Evolutionary conservation across 176 grass and related monocot genomes (phyloP).

Genomic region (Triticum turgidum): DNA sequence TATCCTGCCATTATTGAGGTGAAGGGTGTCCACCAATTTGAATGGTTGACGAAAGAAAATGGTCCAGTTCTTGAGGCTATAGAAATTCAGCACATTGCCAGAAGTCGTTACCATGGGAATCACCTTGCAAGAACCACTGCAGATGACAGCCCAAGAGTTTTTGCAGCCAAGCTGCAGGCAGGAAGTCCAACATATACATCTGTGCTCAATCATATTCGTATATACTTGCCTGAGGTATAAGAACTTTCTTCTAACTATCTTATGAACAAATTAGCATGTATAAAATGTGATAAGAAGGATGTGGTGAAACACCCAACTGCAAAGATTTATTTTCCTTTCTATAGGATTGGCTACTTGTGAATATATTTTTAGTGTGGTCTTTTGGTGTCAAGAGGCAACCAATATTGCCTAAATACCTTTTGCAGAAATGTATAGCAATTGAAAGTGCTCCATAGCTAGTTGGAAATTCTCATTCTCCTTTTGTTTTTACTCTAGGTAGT

Average conservation of each 20-base stretch:
- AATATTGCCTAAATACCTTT: not conserved
- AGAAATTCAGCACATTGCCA: conserved; percentile 72
- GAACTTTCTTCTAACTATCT: conserved; percentile 27
- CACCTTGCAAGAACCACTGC: conserved; percentile 50
- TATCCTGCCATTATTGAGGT: conserved; percentile 76
- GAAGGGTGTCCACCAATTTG: conserved; percentile 94
- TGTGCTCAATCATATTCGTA: conserved; percentile 88
- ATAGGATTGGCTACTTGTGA: not conserved
- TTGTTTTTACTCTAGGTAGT: not conserved
- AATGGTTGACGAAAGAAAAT: conserved; percentile 96
- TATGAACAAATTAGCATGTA: conserved; percentile 20
- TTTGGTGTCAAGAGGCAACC: not conserved
- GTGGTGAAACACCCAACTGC: not conserved
- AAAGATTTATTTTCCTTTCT: not conserved
- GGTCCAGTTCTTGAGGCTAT: conserved; percentile 86
- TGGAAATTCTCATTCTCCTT: not conserved
- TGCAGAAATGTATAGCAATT: not conserved
- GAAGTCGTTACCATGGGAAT: conserved; percentile 72
- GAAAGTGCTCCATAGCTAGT: not conserved
- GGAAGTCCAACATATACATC: conserved; percentile 92
- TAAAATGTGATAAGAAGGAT: not conserved
- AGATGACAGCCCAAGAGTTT: conserved; percentile 70
- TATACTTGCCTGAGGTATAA: conserved; percentile 98
- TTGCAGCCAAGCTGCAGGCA: conserved; percentile 87
- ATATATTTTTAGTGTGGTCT: not conserved